Percentiles rank a stretch among this genome's conserved stretches.
Evolutionary conservation across 2,329 filamentous ascomycete genomes (phyloP).

Genomic region (Nemania bipapillata): DNA sequence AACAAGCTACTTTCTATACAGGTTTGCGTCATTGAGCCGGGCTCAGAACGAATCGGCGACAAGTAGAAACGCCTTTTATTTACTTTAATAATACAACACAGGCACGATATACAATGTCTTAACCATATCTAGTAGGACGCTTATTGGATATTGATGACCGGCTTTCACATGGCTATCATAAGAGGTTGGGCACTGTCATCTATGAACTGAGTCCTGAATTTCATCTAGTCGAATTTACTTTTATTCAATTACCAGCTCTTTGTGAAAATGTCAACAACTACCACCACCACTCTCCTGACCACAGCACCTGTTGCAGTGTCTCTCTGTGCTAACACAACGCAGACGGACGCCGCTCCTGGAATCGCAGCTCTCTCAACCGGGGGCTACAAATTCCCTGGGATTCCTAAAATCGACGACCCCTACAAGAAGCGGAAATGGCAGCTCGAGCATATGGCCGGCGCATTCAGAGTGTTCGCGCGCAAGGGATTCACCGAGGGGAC

Average conservation of each 20-base stretch:
- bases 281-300: not conserved
- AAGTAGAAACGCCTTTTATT: not conserved
- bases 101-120: not conserved
- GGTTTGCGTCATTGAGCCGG: not conserved
- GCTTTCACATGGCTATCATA: not conserved
- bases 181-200: not conserved
- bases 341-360: not conserved
- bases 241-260: not conserved
- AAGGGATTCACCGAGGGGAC: slow-evolving; percentile 70
- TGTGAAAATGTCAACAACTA: not conserved
- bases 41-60: not conserved
- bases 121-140: not conserved
- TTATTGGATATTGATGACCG: not conserved
- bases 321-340: not conserved
- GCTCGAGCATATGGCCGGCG: slow-evolving; percentile 63
- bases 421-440: slow-evolving; percentile 32
- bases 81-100: not conserved
- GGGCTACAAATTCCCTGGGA: slow-evolving; percentile 11
- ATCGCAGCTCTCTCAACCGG: not conserved
- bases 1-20: not conserved
- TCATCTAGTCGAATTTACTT: not conserved
- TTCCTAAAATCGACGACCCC: slow-evolving; percentile 20
- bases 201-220: not conserved
- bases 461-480: slow-evolving; percentile 69
- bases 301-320: not conserved